Evolutionary conservation across 257 asterid genomes (phyloP).

Genomic region (Solanum bukasovii): DNA sequence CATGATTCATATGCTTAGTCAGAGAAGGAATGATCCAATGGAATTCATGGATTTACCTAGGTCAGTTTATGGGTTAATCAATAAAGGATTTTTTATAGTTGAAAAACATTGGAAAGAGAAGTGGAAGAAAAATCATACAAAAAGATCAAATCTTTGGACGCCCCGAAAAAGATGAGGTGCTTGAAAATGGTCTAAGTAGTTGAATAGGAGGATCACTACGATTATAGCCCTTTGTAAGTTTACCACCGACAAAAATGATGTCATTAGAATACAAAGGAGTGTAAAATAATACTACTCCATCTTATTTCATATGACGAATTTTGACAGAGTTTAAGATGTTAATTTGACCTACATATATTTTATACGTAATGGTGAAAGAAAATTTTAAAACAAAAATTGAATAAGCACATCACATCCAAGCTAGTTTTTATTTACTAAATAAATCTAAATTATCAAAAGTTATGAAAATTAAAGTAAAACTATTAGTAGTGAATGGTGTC

Average conservation of each 20-base stretch:
- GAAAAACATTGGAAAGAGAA: not conserved
- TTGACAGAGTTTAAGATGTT: not conserved
- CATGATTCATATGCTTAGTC: not conserved
- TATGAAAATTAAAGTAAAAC: not conserved
- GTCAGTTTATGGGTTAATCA: not conserved
- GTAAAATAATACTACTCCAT: not conserved
- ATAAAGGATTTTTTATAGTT: not conserved
- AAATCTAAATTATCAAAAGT: not conserved
- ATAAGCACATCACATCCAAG: not conserved
- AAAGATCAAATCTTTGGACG: not conserved
- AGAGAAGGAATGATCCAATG: not conserved
- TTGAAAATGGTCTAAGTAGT: not conserved
- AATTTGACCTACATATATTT: not conserved
- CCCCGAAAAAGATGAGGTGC: not conserved
- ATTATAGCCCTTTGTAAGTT: not conserved
- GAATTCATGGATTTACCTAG: not conserved
- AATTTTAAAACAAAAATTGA: not conserved
- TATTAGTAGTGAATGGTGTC: not conserved
- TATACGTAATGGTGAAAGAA: not conserved
- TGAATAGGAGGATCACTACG: not conserved
- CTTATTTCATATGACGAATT: not conserved
- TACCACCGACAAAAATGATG: not conserved
- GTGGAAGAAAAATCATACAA: not conserved
- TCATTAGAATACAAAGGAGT: not conserved
- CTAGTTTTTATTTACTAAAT: not conserved